Base-by-base conservation (phyloP, 179 eudicot genomes). In the Beta lomatogona region DNA sequence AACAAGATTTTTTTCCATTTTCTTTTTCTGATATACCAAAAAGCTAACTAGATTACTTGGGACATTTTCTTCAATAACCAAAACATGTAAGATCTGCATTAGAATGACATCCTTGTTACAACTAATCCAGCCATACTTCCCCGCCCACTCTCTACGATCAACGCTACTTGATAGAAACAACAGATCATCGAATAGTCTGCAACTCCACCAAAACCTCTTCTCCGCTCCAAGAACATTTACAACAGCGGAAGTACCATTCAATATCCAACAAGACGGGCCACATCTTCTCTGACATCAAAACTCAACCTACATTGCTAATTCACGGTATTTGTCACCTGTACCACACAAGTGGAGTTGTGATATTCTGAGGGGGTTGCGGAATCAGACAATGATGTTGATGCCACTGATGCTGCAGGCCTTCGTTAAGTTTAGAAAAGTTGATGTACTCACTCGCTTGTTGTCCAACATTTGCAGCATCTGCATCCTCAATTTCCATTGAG, bases 311-410 rank as follows among this genome's bases (percentile, higher is more conserved):
- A 78, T 52, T 53, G 41, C 46, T 78, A 72, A 3, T 9, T 11
- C 9, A 11, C 52, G 18, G 12, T 50, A 21, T 65, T 28, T 19
- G 7, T 90, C 83, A 94, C 80, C 83, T 85, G 55, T 82, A 91
- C 92, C 92, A 91, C 59, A 89, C 88, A 25, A 93, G 25, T 3
- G 97, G 94, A 12, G 91, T 79, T 4, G 90, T 36, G 9, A 81
- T 74, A 77, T 86, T 87, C 41, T 92, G 88, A 15, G 92, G 92
- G 69, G 91, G 89, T 84, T 89, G 94, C 4, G 94, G 91, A 69
- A 92, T 65, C 86, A 89, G 83, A 86, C 97, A 94, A 74, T 90
- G 93, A 21, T 90, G 97, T 73, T 91, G 97, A 73, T 88, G 97
- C 96, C 92, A 89, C 41, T 89, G 92, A 60, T 87, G 86, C 10